Evolutionary conservation across 164 flowering plant species (phyloP).

Genomic region (Umbilicus rupestris): DNA sequence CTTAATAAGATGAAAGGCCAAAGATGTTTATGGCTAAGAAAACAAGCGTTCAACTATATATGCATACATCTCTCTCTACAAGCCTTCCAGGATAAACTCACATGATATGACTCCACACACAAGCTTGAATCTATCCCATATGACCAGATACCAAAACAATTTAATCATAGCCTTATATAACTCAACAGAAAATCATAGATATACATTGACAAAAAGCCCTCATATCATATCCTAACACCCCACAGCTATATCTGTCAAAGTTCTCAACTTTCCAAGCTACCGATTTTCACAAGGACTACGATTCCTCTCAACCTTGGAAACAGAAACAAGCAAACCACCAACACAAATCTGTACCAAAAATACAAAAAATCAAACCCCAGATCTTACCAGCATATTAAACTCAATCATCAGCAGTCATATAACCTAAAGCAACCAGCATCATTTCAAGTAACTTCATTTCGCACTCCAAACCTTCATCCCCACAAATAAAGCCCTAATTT

Average conservation of each 20-base stretch:
- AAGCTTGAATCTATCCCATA: not conserved
- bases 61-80: not conserved
- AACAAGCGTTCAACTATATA: not conserved
- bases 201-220: not conserved
- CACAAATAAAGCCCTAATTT: too few relatives aligned
- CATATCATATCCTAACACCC: not conserved
- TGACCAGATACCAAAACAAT: not conserved
- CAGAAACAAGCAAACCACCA: not conserved
- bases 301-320: too few relatives aligned
- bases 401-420: too few relatives aligned
- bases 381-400: too few relatives aligned
- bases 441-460: too few relatives aligned
- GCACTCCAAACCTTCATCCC: too few relatives aligned
- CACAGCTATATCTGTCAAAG: not conserved
- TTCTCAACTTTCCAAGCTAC: not conserved
- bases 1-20: not conserved
- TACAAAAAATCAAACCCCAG: too few relatives aligned
- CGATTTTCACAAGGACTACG: too few relatives aligned
- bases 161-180: not conserved
- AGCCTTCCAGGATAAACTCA: not conserved
- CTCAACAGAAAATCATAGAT: not conserved
- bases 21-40: not conserved
- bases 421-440: too few relatives aligned
- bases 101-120: not conserved
- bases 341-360: too few relatives aligned